Conservation (phyloP, 129 eudicot genomes). For the Flaveria trinervia region DNA sequence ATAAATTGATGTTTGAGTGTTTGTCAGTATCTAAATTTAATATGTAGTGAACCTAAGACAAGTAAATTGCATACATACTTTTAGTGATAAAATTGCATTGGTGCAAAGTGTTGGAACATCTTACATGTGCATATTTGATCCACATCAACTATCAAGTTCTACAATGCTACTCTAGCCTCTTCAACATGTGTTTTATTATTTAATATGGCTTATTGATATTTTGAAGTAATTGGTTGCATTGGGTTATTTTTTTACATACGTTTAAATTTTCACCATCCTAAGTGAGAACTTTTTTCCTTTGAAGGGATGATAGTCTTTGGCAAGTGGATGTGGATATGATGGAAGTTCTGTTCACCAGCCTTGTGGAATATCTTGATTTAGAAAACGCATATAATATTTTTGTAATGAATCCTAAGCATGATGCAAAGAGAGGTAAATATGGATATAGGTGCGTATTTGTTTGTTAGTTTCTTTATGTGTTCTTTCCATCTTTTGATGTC, state of each 20-base stretch:
- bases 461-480: slow-evolving; percentile 4
- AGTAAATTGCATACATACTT: neutral
- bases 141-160: neutral
- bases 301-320: slow-evolving; percentile 80
- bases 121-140: neutral
- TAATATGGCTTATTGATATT: neutral
- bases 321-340: slow-evolving; percentile 97
- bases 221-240: slow-evolving; percentile 21
- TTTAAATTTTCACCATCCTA: slow-evolving; percentile 2
- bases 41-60: slow-evolving; percentile 5
- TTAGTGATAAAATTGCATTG: neutral
- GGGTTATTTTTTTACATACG: slow-evolving; percentile 13
- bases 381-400: slow-evolving; percentile 83
- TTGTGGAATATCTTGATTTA: slow-evolving; percentile 83
- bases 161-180: neutral
- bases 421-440: slow-evolving; percentile 64
- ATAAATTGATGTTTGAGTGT: neutral
- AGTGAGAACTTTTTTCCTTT: slow-evolving; percentile 23
- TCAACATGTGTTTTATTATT: neutral
- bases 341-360: slow-evolving; percentile 73
- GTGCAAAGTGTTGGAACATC: neutral
- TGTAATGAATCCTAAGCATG: slow-evolving; percentile 78
- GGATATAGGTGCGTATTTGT: slow-evolving; percentile 72
- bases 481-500: slow-evolving; percentile 3
- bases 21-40: neutral